Evolutionary conservation across 2,329 filamentous ascomycete genomes (phyloP).

Genomic region (Pezizomycotina sp.): DNA sequence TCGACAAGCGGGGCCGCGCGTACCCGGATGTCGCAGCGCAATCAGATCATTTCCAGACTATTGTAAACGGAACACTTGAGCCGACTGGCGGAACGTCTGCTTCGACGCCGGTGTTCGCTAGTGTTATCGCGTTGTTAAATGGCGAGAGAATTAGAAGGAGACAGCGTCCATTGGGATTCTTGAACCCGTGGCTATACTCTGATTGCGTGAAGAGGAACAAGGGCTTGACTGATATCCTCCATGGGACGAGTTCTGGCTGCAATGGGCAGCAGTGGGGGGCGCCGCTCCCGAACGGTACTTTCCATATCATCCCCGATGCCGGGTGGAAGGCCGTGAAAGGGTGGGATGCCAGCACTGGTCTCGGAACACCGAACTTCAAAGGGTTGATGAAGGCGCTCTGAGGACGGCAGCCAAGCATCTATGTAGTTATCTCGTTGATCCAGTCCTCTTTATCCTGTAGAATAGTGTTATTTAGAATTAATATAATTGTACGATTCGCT

Average conservation of each 20-base stretch:
- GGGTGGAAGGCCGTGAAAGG: constrained; percentile 25
- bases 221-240: constrained; percentile 30
- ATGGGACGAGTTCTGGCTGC: constrained; percentile 31
- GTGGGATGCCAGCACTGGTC: constrained; percentile 26
- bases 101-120: constrained; percentile 42
- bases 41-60: constrained; percentile 31
- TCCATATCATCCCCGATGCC: constrained; percentile 17
- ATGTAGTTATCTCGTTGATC: no score
- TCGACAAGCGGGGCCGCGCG: constrained; percentile 35
- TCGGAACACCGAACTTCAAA: constrained; percentile 24
- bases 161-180: constrained; percentile 31
- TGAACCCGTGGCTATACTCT: constrained; percentile 34
- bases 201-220: constrained; percentile 23
- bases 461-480: no score
- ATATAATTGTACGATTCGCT: no score
- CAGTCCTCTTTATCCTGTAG: no score
- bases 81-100: constrained; percentile 39
- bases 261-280: constrained; percentile 23
- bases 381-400: constrained; percentile 7
- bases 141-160: constrained; percentile 40
- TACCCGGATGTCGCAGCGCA: constrained; percentile 45
- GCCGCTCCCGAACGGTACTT: constrained; percentile 5
- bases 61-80: constrained; percentile 28
- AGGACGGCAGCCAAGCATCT: no score
- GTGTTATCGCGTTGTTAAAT: constrained; percentile 45